Base-by-base conservation (phyloP, 2,329 filamentous ascomycete species). In the Botrytis medusae region DNA sequence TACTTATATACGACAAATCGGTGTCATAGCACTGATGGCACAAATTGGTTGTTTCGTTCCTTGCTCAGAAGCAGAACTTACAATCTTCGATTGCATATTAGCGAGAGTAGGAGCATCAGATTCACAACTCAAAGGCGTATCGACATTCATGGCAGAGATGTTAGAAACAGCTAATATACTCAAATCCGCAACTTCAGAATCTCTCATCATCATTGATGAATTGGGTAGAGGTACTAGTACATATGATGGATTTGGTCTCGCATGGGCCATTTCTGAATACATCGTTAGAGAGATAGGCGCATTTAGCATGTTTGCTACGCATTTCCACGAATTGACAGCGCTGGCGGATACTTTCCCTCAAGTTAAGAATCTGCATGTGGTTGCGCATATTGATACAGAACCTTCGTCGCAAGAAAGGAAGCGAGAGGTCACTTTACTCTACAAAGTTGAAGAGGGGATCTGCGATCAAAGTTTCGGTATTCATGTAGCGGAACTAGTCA, bases 71-170 rank as follows among this genome's bases (percentile, higher is more conserved):
- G 96, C 97, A 22, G 95, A 98, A 82, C 85, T 99, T 62, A 97
- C 93, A 25, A 94, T 99, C 74, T 99, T 98, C 81, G 96, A 99
- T 84, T 96, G 94, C 75, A 97, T 99, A 75, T 91, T 99, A 57
- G 96, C 97, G 0, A 92, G 96, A 78, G 96, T 99, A 0, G 96
- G 97, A 60, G 97, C 96, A 10, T 96, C 93, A 78, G 97, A 99
- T 83, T 97, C 93, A 10, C 96, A 98, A 82, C 91, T 99, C 76
- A 98, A 98, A 84, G 96, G 96, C 51, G 96, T 99, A 2, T 97
- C 94, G 5, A 99, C 96, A 0, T 99, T 99, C 83, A 99, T 99
- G 97, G 96, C 96, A 2, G 96, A 99, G 84, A 99, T 99, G 96
- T 88, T 99, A 34, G 96, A 99, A 82, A 99, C 96, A 1, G 94